Percentiles rank a stretch among this genome's conserved stretches.
Conservation (phyloP, 2,329 filamentous ascomycete species). For the Myriosclerotinia scirpicola region DNA sequence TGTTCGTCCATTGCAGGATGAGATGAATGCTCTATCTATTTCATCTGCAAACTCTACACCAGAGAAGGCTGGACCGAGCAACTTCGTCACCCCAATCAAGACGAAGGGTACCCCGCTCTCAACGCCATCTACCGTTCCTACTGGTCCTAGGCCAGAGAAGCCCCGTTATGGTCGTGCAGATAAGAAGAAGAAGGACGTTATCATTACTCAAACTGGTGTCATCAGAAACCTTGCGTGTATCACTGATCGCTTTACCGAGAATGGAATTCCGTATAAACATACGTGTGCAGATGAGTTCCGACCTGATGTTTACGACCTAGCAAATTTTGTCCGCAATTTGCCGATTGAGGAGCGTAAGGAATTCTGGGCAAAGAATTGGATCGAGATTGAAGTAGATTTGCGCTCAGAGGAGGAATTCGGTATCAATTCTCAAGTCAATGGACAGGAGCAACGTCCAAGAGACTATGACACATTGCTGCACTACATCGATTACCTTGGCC, state of each 20-base stretch:
- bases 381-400: constrained; percentile 30
- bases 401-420: constrained; percentile 10
- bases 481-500: constrained; percentile 27
- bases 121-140: not conserved
- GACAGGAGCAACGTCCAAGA: not conserved
- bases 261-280: constrained; percentile 22
- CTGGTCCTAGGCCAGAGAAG: not conserved
- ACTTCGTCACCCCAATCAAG: constrained; percentile 4
- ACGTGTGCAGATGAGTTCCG: constrained; percentile 19
- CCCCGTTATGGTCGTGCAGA: constrained; percentile 22
- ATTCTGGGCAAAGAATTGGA: constrained; percentile 27
- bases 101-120: not conserved
- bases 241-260: constrained; percentile 21
- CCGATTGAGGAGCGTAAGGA: constrained; percentile 21
- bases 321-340: constrained; percentile 10
- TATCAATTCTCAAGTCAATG: not conserved
- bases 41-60: not conserved
- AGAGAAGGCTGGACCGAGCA: not conserved
- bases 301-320: constrained; percentile 21
- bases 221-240: constrained; percentile 26
- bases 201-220: constrained; percentile 26
- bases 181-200: constrained; percentile 28
- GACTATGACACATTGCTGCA: constrained; percentile 24
- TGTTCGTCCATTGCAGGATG: not conserved
- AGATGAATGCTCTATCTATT: not conserved